Evolutionary conservation across 306 rosid species (phyloP), one percentile per base, ranked within the genome.

Genomic region (Hippophae rhamnoides): DNA sequence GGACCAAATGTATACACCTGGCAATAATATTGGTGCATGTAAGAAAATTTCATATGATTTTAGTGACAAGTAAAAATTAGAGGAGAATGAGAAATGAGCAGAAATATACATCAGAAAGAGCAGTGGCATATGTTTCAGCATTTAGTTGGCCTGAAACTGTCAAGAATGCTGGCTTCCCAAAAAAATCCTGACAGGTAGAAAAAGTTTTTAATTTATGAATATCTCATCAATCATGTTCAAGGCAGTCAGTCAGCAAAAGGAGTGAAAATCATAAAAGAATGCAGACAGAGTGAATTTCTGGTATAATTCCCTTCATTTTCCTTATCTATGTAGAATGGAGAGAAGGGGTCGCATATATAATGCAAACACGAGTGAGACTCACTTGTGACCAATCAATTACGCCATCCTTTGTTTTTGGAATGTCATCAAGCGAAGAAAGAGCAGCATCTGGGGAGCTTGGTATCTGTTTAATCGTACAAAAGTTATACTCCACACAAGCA

Each of bases 141-240:
- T 92, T 92, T 61, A 92, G 98, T 65, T 92, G 98, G 62, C 96
- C 98, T 13, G 98, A 85, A 60, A 87, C 98, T 8, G 98, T 92
- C 82, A 92, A 80, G 78, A 87, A 92, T 62, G 96, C 96, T 26
- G 96, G 96, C 63, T 87, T 87, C 43, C 98, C 95, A 48, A 92
- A 92, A 69, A 92, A 85, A 58, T 92, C 98, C 96, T 87, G 82
- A 78, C 62, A 67, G 38, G 69, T 68, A 45, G 55, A 45, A 72
- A 76, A 65, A 74, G 26, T 62, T 13, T 54, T 68, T 40, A 31
- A 66, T 60, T 70, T 50, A 18, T 18, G 23, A 18, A 18, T 18
- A 18, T 18, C 23, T 18, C 23, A 18, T 18, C 23, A 18, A 18
- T 18, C 23, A 18, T 18, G 23, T 18, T 18, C 23, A 18, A 18